Conservation (phyloP, 345 rosid genomes). For the Moricandia arvensis region DNA sequence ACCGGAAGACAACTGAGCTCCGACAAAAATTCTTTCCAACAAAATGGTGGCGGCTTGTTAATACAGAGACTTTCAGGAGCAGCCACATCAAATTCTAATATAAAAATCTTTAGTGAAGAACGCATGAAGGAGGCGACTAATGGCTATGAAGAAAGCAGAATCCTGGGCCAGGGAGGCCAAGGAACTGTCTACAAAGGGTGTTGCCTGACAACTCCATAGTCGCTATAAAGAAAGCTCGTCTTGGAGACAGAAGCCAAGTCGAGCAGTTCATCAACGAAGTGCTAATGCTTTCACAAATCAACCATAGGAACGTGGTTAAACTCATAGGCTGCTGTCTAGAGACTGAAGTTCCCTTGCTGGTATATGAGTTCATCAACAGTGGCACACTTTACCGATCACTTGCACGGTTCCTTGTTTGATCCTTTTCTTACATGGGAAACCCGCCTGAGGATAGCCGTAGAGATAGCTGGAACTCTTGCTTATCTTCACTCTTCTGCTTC, state of each 20-base stretch:
- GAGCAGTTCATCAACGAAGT: conserved; percentile 47
- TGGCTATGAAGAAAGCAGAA: conserved; percentile 25
- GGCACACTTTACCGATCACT: neutral
- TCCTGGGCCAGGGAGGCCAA: conserved; percentile 37
- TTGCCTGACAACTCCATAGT: conserved; percentile 22
- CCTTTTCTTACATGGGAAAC: neutral
- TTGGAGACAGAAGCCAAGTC: conserved; percentile 34
- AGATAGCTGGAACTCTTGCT: neutral
- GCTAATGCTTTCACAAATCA: conserved; percentile 45
- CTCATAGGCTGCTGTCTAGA: neutral
- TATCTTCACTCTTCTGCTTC: neutral
- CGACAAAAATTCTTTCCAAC: conserved; percentile 1
- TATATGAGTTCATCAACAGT: neutral
- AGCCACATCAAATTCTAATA: conserved; percentile 14
- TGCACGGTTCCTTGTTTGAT: neutral
- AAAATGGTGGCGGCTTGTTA: neutral
- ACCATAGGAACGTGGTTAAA: conserved; percentile 31
- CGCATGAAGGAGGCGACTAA: conserved; percentile 32
- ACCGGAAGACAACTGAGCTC: conserved; percentile 1
- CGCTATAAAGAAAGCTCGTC: conserved; percentile 39
- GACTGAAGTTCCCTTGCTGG: neutral
- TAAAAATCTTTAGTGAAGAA: conserved; percentile 29
- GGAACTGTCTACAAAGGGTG: conserved; percentile 44
- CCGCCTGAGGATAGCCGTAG: neutral
- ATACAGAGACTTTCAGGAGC: conserved; percentile 5